Evolutionary conservation across 2,329 filamentous ascomycete genomes (phyloP), one percentile per base, ranked within the genome.

Genomic region (Neurospora crassa): DNA sequence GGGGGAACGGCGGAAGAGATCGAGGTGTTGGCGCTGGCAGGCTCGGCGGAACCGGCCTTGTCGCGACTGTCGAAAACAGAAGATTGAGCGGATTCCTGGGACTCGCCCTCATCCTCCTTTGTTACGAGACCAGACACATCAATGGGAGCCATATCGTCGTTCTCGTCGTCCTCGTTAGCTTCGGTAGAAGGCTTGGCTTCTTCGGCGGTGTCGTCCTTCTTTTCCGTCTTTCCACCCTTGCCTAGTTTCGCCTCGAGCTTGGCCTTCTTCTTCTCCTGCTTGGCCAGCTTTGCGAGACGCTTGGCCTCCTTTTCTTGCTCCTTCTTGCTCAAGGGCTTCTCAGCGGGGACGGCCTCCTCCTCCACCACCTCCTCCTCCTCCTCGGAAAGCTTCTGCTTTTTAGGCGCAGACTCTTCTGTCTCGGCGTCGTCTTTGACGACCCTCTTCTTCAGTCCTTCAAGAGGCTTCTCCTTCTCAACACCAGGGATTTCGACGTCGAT

Each of bases 1-100:
- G 86, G 83, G 7, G 89, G 84, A 14, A 88, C 83, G 67, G 89
- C 85, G 29, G 91, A 92, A 70, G 91, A 92, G 70, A 89, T 86
- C 20, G 91, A 93, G 40, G 91, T 93, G 67, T 86, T 87, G 73
- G 84, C 83, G 79, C 87, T 89, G 68, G 86, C 81, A n/a, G 83
- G 78, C 72, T 87, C 85, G 72, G 77, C 80, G 6, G 79, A 79
- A 34, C 79, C 77, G 69, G 82, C 81, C 40, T 80, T 79, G 20
- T 80, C 75, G 73, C 79, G 73, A 82, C 79, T 82, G 78, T 93
- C 90, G 76, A 90, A 90, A 2, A 84, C 83, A 34, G 89, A 87
- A 8, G 90, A 92, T 40, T 83, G 83, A 42, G 84, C 83, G 16
- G 79, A 76, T 12, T 76, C 76, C 5, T 77, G 75, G 11, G 80